Evolutionary conservation across 768 basidiomycete genomes (phyloP).

Genomic region (Tylopilus vinaceipallidus): DNA sequence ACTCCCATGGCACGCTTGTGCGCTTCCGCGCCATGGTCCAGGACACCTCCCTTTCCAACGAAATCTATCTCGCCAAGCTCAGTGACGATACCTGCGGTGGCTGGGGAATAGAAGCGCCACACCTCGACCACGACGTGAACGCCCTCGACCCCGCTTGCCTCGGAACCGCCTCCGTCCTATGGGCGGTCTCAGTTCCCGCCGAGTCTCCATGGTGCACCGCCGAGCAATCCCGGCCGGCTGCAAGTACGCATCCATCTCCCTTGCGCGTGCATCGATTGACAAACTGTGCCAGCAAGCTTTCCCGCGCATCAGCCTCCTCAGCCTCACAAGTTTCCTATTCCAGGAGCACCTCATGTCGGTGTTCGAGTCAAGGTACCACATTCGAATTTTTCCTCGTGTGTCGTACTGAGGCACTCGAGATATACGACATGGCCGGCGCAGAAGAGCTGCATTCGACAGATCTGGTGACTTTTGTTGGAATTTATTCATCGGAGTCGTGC

Average conservation of each 20-base stretch:
- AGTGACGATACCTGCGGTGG: slow-evolving; percentile 53
- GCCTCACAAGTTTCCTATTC: slow-evolving; percentile 66
- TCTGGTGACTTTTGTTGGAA: slow-evolving; percentile 67
- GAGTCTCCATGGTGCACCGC: slow-evolving; percentile 56
- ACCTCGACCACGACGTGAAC: slow-evolving; percentile 12
- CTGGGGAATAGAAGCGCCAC: slow-evolving; percentile 60
- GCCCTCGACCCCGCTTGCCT: slow-evolving; percentile 48
- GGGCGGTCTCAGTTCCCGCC: slow-evolving; percentile 76
- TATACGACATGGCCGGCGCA: slow-evolving; percentile 50
- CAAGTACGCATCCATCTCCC: slow-evolving; percentile 17
- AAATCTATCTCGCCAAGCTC: slow-evolving; percentile 63
- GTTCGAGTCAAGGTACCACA: slow-evolving; percentile 63
- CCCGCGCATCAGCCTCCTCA: slow-evolving; percentile 28
- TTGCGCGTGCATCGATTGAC: background rate
- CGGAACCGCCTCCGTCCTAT: slow-evolving; percentile 61
- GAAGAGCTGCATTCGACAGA: slow-evolving; percentile 59
- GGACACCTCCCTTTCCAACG: slow-evolving; percentile 71
- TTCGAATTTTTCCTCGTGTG: background rate
- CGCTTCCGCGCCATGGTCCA: slow-evolving; percentile 79
- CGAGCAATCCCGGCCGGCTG: slow-evolving; percentile 24
- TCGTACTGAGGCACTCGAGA: slow-evolving; percentile 35
- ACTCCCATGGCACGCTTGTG: slow-evolving; percentile 57
- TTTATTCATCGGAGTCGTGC: slow-evolving; percentile 64
- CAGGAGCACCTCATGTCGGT: slow-evolving; percentile 56
- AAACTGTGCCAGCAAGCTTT: slow-evolving; percentile 19